Evolutionary conservation across 2,329 filamentous ascomycete species (phyloP).

Genomic region (Colletotrichum melonis): DNA sequence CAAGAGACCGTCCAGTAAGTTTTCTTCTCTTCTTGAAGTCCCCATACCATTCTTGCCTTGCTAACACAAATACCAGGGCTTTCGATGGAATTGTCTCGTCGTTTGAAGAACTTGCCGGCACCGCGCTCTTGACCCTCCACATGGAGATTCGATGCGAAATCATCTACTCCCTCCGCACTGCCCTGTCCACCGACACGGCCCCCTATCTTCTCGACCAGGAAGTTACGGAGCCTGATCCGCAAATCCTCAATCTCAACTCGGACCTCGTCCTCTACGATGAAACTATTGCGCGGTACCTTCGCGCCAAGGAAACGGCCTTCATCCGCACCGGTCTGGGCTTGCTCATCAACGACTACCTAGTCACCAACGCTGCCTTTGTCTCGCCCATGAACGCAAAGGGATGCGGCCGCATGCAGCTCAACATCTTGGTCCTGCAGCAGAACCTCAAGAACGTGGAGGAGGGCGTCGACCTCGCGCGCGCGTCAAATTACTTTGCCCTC

Average conservation of each 20-base stretch:
- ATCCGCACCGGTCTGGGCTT: constrained; percentile 80
- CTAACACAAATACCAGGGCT: constrained; percentile 60
- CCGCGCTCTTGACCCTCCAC: constrained; percentile 86
- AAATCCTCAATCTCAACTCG: constrained; percentile 84
- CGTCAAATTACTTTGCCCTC: constrained; percentile 76
- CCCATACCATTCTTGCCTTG: not conserved
- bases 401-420: constrained; percentile 88
- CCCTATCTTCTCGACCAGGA: constrained; percentile 77
- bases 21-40: not conserved
- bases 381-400: constrained; percentile 87
- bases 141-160: constrained; percentile 89
- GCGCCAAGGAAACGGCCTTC: constrained; percentile 77
- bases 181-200: constrained; percentile 68
- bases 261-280: constrained; percentile 91
- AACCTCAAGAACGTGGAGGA: constrained; percentile 94
- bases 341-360: constrained; percentile 83
- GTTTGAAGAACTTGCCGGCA: constrained; percentile 83
- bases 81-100: constrained; percentile 90
- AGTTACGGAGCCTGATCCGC: constrained; percentile 81
- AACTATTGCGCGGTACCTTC: constrained; percentile 78
- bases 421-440: constrained; percentile 94
- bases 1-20: constrained; percentile 83
- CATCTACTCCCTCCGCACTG: constrained; percentile 78
- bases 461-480: constrained; percentile 71
- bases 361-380: constrained; percentile 77